Percentiles rank a stretch among this genome's conserved stretches.
phyloP scores from a whole-genome alignment of 2,329 filamentous ascomycete species.

The Diaporthe eres region DNA sequence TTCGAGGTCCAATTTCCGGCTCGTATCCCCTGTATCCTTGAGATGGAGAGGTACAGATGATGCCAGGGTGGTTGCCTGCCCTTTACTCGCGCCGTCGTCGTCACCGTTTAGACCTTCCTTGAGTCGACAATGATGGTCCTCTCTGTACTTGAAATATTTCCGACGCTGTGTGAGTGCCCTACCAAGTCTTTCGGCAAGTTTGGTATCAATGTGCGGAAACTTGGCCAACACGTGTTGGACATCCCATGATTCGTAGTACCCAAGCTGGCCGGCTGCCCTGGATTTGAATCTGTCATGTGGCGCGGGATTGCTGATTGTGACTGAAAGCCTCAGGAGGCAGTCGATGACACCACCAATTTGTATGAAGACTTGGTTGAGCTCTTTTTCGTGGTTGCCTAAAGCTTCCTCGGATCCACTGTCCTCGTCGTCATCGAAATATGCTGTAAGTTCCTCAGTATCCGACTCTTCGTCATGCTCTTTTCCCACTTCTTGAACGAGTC shows the following conservation, averaged over 20 bases:
- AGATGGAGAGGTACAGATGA: constrained; percentile 20
- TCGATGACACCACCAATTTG: constrained; percentile 7
- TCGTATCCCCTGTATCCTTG: constrained; percentile 1
- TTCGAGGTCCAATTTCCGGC: neutral
- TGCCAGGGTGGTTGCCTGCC: constrained; percentile 6
- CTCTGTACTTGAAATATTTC: constrained; percentile 22
- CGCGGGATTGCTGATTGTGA: constrained; percentile 25
- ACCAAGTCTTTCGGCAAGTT: constrained; percentile 3
- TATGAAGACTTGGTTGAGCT: neutral
- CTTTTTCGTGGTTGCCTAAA: neutral
- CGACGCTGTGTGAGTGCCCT: neutral
- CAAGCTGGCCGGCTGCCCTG: neutral
- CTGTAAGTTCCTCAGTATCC: neutral
- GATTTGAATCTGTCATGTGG: constrained; percentile 27
- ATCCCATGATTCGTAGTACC: neutral
- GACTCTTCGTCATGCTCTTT: neutral
- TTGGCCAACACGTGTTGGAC: constrained; percentile 8
- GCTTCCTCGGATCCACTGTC: neutral
- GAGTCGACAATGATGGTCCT: constrained; percentile 18
- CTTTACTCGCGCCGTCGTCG: constrained; percentile 10
- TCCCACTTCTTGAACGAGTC: neutral
- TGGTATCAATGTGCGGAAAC: neutral
- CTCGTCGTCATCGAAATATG: neutral
- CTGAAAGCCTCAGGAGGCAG: constrained; percentile 17
- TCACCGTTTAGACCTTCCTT: neutral